Evolutionary conservation across 805 yeast genomes (phyloP).

Genomic region (Kodamaea hsintzibuensis): DNA sequence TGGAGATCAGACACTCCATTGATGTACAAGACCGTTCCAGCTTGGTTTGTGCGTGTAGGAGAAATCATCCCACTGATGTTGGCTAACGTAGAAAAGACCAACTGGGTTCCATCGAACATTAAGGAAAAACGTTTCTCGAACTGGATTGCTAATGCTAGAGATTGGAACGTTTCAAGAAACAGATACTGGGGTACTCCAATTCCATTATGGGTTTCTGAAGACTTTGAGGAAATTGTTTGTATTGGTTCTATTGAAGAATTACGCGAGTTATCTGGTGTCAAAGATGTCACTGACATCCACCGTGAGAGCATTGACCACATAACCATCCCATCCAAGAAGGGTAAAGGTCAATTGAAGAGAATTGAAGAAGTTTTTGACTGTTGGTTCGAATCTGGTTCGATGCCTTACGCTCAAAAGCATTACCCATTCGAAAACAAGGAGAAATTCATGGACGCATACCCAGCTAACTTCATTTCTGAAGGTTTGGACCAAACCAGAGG

Average conservation of each 20-base stretch:
- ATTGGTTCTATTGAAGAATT: conserved; percentile 89
- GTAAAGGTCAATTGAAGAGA: conserved; percentile 86
- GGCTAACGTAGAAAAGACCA: conserved; percentile 77
- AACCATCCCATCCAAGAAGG: conserved; percentile 88
- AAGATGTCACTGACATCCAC: conserved; percentile 84
- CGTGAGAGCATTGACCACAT: conserved; percentile 89
- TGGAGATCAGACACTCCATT: conserved; percentile 99
- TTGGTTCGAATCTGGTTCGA: conserved; percentile 99
- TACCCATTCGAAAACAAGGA: conserved; percentile 91
- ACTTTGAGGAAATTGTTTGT: conserved; percentile 88
- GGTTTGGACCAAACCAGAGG: conserved; percentile 99
- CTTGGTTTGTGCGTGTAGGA: conserved; percentile 94
- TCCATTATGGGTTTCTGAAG: conserved; percentile 97
- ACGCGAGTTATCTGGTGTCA: conserved; percentile 77
- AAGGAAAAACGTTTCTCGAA: conserved; percentile 95
- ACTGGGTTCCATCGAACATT: conserved; percentile 91
- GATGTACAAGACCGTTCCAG: conserved; percentile 93
- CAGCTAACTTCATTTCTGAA: conserved; percentile 97
- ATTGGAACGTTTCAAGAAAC: conserved; percentile 98
- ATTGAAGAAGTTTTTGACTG: conserved; percentile 98
- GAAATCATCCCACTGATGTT: conserved; percentile 89
- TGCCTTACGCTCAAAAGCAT: conserved; percentile 97
- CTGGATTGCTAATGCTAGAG: conserved; percentile 99
- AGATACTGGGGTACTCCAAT: conserved; percentile 99
- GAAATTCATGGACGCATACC: conserved; percentile 71